These are phyloP conservation scores for Russula sp. DNA, from an alignment of 768 basidiomycete species.

Conservation along the genomic window DNA sequence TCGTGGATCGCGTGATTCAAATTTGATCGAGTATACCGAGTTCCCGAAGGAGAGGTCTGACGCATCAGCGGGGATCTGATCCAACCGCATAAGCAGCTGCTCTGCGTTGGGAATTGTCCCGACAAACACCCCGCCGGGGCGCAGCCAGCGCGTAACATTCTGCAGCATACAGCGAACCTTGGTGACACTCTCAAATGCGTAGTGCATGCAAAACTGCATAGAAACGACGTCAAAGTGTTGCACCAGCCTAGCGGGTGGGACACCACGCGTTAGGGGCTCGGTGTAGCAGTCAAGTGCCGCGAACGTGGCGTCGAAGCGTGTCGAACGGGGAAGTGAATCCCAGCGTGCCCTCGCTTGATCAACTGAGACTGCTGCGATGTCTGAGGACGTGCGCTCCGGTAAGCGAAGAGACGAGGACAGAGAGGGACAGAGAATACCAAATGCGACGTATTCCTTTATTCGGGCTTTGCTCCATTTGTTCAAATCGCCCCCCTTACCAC, in stretches of 20 bases:
- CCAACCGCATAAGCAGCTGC: conserved; percentile 68
- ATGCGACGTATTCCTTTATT: conserved; percentile 70
- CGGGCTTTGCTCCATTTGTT: conserved; percentile 91
- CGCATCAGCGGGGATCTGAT: conserved; percentile 56
- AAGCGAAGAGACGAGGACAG: conserved; percentile 2
- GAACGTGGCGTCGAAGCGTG: conserved; percentile 73
- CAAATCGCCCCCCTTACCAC: conserved; percentile 98
- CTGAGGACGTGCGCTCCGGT: conserved; percentile 35
- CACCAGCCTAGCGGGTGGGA: conserved; percentile 53
- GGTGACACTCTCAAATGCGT: conserved; percentile 87
- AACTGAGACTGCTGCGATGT: conserved; percentile 85
- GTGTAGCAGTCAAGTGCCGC: conserved; percentile 86
- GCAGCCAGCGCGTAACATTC: conserved; percentile 77
- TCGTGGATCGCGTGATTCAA: conserved; percentile 60
- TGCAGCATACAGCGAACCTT: conserved; percentile 90
- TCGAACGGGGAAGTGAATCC: conserved; percentile 46
- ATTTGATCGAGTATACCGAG: conserved; percentile 81
- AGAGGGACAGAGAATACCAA: conserved; percentile 49
- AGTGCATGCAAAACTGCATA: conserved; percentile 99
- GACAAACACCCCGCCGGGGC: conserved; percentile 85
- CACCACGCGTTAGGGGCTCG: conserved; percentile 60
- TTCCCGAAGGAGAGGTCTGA: conserved; percentile 83
- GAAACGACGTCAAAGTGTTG: conserved; percentile 90
- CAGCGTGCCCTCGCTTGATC: conserved; percentile 75
- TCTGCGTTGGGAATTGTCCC: conserved; percentile 95